These are phyloP conservation scores for Geranium incanum DNA, from an alignment of 441 rosid genomes.

Conservation along the genomic window DNA sequence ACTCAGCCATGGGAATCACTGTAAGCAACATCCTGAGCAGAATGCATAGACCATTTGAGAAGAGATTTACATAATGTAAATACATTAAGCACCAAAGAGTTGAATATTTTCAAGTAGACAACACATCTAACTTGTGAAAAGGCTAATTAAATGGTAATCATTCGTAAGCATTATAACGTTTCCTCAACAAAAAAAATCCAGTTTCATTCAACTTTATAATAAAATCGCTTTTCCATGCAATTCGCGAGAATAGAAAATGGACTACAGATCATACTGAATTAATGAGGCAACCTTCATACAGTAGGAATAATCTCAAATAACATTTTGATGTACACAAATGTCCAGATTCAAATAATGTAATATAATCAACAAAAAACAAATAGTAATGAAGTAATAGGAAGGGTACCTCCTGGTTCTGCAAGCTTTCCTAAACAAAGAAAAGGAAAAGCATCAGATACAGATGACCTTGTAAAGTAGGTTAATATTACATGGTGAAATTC, in stretches of 20 bases:
- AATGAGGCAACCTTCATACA: not conserved
- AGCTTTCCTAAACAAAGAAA: constrained; percentile 71
- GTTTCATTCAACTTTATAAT: not conserved
- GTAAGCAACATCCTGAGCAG: not conserved
- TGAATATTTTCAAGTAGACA: constrained; percentile 14
- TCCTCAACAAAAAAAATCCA: not conserved
- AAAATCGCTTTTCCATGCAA: constrained; percentile 3
- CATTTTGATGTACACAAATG: not conserved
- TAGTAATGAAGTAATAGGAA: constrained; percentile 14
- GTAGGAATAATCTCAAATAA: not conserved
- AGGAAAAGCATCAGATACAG: constrained; percentile 19
- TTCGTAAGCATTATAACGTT: not conserved
- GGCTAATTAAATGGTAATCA: not conserved
- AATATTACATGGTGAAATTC: not conserved
- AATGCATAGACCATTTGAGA: not conserved
- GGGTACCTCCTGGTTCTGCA: constrained; percentile 77
- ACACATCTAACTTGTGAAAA: not conserved
- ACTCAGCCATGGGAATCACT: not conserved
- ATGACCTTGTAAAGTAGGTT: constrained; percentile 1
- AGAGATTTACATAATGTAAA: not conserved
- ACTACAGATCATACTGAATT: not conserved
- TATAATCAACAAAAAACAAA: constrained; percentile 1
- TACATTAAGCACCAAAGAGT: not conserved
- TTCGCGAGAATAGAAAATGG: not conserved
- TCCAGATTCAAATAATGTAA: not conserved